Conservation (phyloP, 2,329 filamentous ascomycete genomes). For the Fusarium sp. region DNA sequence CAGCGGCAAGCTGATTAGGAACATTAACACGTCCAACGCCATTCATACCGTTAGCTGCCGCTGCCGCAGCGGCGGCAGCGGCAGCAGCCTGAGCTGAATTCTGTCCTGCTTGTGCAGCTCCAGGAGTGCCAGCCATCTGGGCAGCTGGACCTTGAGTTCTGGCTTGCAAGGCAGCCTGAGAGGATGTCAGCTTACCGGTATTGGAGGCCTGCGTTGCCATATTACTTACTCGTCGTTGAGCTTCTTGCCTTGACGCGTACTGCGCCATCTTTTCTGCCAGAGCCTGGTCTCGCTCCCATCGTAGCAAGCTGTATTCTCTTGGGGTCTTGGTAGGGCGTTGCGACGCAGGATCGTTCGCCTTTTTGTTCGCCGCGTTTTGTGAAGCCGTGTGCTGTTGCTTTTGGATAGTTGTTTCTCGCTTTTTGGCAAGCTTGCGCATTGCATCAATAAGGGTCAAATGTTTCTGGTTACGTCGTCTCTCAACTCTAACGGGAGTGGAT, state of each 20-base stretch:
- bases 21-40: conserved; percentile 54
- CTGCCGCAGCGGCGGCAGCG: conserved; percentile 38
- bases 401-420: conserved; percentile 83
- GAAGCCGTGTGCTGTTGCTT: conserved; percentile 90
- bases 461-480: conserved; percentile 85
- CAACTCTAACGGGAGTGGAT: conserved; percentile 84
- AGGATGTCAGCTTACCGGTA: conserved; percentile 43
- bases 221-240: conserved; percentile 64
- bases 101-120: conserved; percentile 48
- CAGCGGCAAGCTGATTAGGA: conserved; percentile 58
- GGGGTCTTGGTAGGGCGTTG: conserved; percentile 76
- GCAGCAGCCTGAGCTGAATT: conserved; percentile 46
- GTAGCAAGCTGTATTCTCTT: conserved; percentile 88
- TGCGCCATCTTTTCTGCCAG: conserved; percentile 69
- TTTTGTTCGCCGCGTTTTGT: conserved; percentile 81
- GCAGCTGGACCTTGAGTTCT: conserved; percentile 58
- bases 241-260: conserved; percentile 69
- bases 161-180: conserved; percentile 58
- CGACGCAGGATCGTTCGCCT: conserved; percentile 73
- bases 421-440: conserved; percentile 95
- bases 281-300: conserved; percentile 84
- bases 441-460: conserved; percentile 91
- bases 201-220: neutral
- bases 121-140: conserved; percentile 59
- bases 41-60: conserved; percentile 45